A percentile compares a stretch with the other conserved stretches of the same genome.
Conservation (phyloP, 352 stramenopile genomes). For the Pseudoperonospora humuli region DNA sequence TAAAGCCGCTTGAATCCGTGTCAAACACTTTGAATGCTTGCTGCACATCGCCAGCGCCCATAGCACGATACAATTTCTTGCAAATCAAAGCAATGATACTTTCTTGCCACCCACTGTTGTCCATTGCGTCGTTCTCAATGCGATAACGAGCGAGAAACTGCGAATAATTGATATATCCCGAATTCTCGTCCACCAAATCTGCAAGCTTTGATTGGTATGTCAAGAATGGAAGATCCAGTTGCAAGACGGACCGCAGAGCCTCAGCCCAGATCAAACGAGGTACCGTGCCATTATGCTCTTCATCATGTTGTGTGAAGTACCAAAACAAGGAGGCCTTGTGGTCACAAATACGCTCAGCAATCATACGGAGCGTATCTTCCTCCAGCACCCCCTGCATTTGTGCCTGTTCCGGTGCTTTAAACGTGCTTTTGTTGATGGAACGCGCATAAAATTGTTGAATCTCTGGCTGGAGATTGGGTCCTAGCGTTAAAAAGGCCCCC, state of each 20-base stretch:
- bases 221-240: constrained; percentile 88
- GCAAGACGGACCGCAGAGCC: constrained; percentile 86
- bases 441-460: constrained; percentile 94
- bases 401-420: constrained; percentile 51
- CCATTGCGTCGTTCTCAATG: constrained; percentile 85
- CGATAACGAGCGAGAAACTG: constrained; percentile 90
- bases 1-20: constrained; percentile 81
- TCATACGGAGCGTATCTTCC: constrained; percentile 89
- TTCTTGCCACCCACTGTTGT: constrained; percentile 86
- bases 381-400: constrained; percentile 79
- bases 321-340: constrained; percentile 89
- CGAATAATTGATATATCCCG: constrained; percentile 88
- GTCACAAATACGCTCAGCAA: constrained; percentile 90
- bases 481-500: constrained; percentile 88
- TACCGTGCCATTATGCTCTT: constrained; percentile 82
- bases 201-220: constrained; percentile 86
- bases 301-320: constrained; percentile 91
- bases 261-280: constrained; percentile 86
- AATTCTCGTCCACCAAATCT: constrained; percentile 67
- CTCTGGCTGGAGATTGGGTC: constrained; percentile 85
- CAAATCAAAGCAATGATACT: constrained; percentile 88
- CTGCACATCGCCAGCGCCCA: constrained; percentile 85
- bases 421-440: constrained; percentile 73
- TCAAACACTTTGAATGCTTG: constrained; percentile 90
- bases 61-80: constrained; percentile 88